Evolutionary conservation across 225 moss, liverwort and hornwort species (phyloP), one percentile per base, ranked within the genome.

Genomic region (Straminergon stramineum): DNA sequence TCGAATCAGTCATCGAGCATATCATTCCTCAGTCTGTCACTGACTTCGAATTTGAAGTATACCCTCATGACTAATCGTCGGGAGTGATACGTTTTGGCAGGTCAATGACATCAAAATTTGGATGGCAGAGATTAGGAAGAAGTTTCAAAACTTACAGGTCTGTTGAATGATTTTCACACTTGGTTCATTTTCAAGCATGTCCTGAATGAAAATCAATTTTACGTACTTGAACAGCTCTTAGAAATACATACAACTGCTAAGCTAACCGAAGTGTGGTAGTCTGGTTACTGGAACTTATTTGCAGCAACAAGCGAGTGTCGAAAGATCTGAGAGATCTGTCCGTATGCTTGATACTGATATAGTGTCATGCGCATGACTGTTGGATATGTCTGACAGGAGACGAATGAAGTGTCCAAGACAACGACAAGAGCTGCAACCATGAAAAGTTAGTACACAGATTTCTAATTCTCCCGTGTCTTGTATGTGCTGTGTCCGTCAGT

Each of bases 111-210:
- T 94, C 91, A 94, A 94, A 87, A 89, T 79, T 75, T 90, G 90
- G 35, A 91, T 94, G 93, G 85, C 90, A 32, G 93, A 94, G 84
- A 94, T 94, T 81, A 76, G 93, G 79, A 93, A 91, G 94, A 90
- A 85, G 91, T 94, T 94, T 83, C 92, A 94, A 35, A 93, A 90
- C 87, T 58, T 94, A 91, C 93, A 94, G 91, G 94, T 93, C 56
- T 57, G 87, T 84, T 23, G 39, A 34, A 58, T 35, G 9, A 34
- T 51, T 81, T 76, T 68, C 14, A 2, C 69, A 35, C 79, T 75
- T 63, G 30, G 51, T 76, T 43, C 77, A 48, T 37, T 80, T 66
- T 79, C 43, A 85, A 79, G 55, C 32, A 52, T 84, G 37, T 68
- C 35, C 26, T 84, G 37, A 65, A 84, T 79, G 61, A 61, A 62